Evolutionary conservation across 1,139 yeast species (phyloP), one percentile per base, ranked within the genome.

Genomic region (Suhomyces kunorum): DNA sequence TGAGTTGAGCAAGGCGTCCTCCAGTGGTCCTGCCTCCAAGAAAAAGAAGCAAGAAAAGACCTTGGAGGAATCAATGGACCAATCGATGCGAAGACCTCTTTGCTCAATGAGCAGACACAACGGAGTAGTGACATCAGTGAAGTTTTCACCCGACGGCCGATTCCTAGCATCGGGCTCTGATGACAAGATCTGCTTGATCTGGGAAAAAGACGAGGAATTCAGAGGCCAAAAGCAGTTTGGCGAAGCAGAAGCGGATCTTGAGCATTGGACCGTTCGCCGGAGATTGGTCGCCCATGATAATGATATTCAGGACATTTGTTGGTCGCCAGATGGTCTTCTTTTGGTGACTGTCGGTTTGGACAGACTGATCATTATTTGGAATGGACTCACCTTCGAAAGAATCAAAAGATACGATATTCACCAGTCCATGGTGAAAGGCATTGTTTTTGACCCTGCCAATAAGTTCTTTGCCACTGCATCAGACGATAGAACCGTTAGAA

Each of bases 391-490:
- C 0, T 92, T 92, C 65, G 98, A 92, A 58, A 80, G 87, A 50
- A 78, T 92, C 40, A 88, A 89, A 57, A 68, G 95, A 31, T 84
- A 90, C 50, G 96, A 92, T 56, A 84, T 89, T 19, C 98, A 94
- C 61, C 95, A 88, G 57, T 85, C 95, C 4, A 92, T 88, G 70
- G 98, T 94, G 25, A 92, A 92, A 62, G 98, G 98, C 37, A 87
- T 92, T 9, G 92, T 92, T 1, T 92, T 92, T 61, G 99, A 92
- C 59, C 99, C 98, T 0, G 98, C 98, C 2, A 90, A 89, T 58
- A 92, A 92, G 63, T 92, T 88, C 61, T 94, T 92, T 68, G 97
- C 96, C 8, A 92, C 98, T 0, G 92, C 95, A 14, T 86, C 96
- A 1, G 98, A 92, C 62, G 99, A 92, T 62, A 73, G 98, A 56